Base-by-base conservation (phyloP, 2,329 filamentous ascomycete species). In the Epichloe amarillans region DNA sequence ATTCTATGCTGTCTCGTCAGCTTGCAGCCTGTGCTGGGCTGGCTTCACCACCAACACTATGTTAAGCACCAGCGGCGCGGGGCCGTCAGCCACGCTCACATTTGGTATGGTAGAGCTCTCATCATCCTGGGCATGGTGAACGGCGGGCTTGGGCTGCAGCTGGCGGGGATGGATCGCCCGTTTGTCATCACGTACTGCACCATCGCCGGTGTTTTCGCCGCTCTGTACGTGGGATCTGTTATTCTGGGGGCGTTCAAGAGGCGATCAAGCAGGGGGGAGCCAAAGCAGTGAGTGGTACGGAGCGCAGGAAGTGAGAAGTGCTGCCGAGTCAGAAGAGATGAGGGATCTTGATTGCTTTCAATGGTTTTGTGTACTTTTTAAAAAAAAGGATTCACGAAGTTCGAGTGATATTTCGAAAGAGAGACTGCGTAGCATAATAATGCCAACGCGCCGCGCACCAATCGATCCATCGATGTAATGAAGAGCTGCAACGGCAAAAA, bases 41-140 rank as follows among this genome's bases (percentile, higher is more conserved):
- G 69, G 51, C 50, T 77, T 38, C 81, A 85, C 59, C 81, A 84
- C 62, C 57, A 60, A 35, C 64, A 77, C 59, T 84, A 70, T 62
- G 57, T 71, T 51, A 71, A 70, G 59, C 62, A 73, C 50, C 64
- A 71, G 49, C 43, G 58, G 26, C 76, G 80, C 37, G 74, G 74
- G 6, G 15, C 68, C 40, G 60, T 82, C 54, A 80, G 77, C 55
- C 65, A 82, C 55, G 60, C 68, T 1, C 82, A 85, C 60, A 75
- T 82, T 56, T 84, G 79, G 78, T 80, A 74, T 58, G 82, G 82
- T 12, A 73, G 81, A 17, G 57, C 67, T 1, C 62, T 84, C 42
- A 76, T 85, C 55, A 50, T 76, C 17, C 60, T 83, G 3, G 81
- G 78, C 26, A 69, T 83, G 43, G 61, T 84, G 57, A 84, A 84